Percentiles rank a stretch among this genome's conserved stretches.
Conservation (phyloP, 768 basidiomycete genomes). For the Hirschioporus abietinus region DNA sequence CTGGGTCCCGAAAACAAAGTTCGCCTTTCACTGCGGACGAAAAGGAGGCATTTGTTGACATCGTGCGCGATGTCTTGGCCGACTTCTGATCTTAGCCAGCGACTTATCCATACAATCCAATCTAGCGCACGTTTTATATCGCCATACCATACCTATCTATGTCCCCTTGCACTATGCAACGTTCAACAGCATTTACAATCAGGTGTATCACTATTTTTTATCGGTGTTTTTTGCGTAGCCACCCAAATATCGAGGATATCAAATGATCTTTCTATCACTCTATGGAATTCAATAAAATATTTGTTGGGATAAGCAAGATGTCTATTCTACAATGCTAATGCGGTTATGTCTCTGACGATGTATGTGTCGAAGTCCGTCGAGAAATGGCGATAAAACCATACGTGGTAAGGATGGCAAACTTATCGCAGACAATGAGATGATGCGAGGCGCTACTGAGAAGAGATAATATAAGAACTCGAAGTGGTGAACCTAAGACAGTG, state of each 20-base stretch:
- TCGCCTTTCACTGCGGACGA: background rate
- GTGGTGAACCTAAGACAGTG: background rate
- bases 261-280: background rate
- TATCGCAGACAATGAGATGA: background rate
- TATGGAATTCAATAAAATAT: too few relatives aligned
- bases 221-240: background rate
- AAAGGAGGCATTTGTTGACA: background rate
- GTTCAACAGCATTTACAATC: background rate
- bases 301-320: too few relatives aligned
- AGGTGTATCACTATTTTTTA: constrained; percentile 1
- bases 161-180: background rate
- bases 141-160: background rate
- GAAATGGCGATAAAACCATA: too few relatives aligned
- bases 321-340: too few relatives aligned
- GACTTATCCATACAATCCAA: background rate
- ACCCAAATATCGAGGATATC: background rate
- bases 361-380: too few relatives aligned
- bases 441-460: background rate
- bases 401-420: too few relatives aligned
- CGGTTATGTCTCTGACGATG: too few relatives aligned
- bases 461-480: background rate
- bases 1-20: constrained; percentile 1
- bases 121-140: background rate
- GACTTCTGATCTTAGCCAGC: background rate
- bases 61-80: constrained; percentile 4